A percentile compares a stretch with the other conserved stretches of the same genome.
These are phyloP conservation scores for Pseudoneurospora amorphoporcata DNA, from an alignment of 495 filamentous ascomycete genomes.

Conservation along the genomic window DNA sequence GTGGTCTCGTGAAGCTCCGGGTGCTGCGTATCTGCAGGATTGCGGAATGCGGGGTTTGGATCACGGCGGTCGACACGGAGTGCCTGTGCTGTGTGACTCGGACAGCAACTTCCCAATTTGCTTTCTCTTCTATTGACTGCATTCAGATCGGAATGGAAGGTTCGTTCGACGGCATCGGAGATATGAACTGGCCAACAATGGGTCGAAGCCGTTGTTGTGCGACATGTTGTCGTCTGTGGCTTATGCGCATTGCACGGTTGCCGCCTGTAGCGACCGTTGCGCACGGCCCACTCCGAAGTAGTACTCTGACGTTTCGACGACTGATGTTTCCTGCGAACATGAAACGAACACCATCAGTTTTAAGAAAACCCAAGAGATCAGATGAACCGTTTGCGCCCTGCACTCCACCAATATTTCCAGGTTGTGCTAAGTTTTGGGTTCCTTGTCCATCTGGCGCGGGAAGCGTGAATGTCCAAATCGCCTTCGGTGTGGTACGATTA, in stretches of 20 bases:
- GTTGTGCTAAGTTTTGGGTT: background rate
- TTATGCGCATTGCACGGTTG: background rate
- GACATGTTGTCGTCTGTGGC: background rate
- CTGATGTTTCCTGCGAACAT: background rate
- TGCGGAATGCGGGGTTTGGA: background rate
- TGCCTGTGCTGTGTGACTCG: background rate
- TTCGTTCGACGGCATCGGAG: background rate
- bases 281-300: background rate
- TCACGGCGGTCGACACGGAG: background rate
- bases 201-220: background rate
- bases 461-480: background rate
- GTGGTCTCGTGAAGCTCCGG: background rate
- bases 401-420: background rate
- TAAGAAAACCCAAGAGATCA: background rate
- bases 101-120: background rate
- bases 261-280: background rate
- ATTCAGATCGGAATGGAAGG: background rate
- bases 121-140: background rate
- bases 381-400: background rate
- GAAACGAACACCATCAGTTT: background rate
- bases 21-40: background rate
- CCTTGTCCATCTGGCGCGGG: background rate
- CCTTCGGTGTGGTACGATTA: background rate
- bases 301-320: background rate
- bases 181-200: background rate